phyloP scores from a whole-genome alignment of 148 eudicot genomes.

The Vaccinium darrowii region DNA sequence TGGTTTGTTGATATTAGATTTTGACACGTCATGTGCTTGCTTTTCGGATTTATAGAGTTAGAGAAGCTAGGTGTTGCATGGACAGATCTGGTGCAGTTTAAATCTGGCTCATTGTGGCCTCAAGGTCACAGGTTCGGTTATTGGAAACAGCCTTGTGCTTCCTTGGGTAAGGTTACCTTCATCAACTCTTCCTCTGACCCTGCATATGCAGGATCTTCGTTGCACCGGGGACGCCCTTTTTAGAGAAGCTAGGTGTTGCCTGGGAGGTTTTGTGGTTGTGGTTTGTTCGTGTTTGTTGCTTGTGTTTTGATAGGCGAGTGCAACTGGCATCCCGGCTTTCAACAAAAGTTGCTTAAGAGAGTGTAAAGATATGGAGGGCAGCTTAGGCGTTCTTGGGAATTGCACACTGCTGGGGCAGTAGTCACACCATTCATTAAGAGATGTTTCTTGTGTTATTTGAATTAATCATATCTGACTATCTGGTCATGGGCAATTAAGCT shows the following conservation, averaged over 20 bases:
- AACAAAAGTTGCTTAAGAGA: background rate
- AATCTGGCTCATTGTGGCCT: background rate
- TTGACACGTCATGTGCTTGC: background rate
- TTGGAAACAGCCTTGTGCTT: background rate
- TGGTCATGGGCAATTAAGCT: background rate
- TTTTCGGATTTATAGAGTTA: background rate
- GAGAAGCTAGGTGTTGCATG: background rate
- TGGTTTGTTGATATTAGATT: background rate
- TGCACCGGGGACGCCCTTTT: background rate
- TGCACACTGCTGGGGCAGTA: background rate
- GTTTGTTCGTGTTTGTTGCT: background rate
- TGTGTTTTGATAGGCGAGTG: too few relatives aligned
- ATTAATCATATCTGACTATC: background rate
- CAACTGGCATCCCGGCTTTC: background rate
- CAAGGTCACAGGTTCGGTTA: background rate
- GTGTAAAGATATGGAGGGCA: too few relatives aligned
- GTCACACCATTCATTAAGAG: background rate
- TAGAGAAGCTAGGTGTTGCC: background rate
- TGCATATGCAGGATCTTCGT: background rate
- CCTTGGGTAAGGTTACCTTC: background rate
- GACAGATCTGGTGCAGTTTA: background rate
- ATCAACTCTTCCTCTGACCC: background rate
- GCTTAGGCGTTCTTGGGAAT: background rate
- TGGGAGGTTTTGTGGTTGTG: background rate
- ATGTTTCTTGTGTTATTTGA: background rate